These are phyloP conservation scores for Globisporangium recalcitrans DNA, from an alignment of 352 stramenopile species.

Conservation along the genomic window DNA sequence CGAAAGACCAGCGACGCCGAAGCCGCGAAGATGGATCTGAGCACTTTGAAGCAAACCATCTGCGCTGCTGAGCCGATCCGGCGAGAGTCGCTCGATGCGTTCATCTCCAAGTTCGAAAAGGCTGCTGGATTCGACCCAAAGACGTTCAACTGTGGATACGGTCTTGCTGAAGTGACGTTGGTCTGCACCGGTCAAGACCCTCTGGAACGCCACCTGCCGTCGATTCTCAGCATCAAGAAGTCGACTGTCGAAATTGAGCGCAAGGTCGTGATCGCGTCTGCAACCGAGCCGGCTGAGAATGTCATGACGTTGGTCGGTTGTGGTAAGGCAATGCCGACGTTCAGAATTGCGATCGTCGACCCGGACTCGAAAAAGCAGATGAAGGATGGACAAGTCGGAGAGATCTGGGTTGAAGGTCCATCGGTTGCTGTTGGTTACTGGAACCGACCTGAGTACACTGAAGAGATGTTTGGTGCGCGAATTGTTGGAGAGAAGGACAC, in stretches of 20 bases:
- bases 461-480: slow-evolving; percentile 61
- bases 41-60: slow-evolving; percentile 65
- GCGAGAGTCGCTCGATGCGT: slow-evolving; percentile 67
- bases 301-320: slow-evolving; percentile 72
- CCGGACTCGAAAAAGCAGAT: slow-evolving; percentile 44
- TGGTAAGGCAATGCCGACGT: slow-evolving; percentile 72
- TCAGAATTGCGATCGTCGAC: slow-evolving; percentile 64
- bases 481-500: slow-evolving; percentile 37
- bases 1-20: slow-evolving; percentile 72
- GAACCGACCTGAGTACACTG: slow-evolving; percentile 59
- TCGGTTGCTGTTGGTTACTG: slow-evolving; percentile 72
- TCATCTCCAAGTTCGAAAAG: slow-evolving; percentile 58
- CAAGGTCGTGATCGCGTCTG: slow-evolving; percentile 31
- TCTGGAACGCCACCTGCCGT: slow-evolving; percentile 38
- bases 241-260: slow-evolving; percentile 49
- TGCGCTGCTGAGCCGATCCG: slow-evolving; percentile 80
- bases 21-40: slow-evolving; percentile 54
- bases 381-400: slow-evolving; percentile 65
- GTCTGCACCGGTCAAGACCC: slow-evolving; percentile 72
- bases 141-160: slow-evolving; percentile 82
- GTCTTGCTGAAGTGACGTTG: slow-evolving; percentile 76
- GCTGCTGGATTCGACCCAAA: slow-evolving; percentile 50
- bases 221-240: slow-evolving; percentile 67
- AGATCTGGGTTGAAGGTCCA: slow-evolving; percentile 91
- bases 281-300: slow-evolving; percentile 27